Evolutionary conservation across 176 grass and related monocot genomes (phyloP).

Genomic region (Tillandsia leiboldiana): DNA sequence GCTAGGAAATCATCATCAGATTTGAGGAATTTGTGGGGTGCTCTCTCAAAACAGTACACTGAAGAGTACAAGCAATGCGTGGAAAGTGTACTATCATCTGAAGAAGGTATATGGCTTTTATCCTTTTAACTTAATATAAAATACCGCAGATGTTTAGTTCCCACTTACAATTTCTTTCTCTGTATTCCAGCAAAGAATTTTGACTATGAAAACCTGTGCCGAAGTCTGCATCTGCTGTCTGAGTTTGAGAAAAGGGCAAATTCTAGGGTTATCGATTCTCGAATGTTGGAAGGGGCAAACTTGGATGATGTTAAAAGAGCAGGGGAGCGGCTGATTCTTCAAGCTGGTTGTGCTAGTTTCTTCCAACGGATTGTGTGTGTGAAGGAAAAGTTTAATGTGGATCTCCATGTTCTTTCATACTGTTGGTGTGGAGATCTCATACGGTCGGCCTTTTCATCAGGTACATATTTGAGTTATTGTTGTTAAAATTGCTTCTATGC

Average conservation of each 20-base stretch:
- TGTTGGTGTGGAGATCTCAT: conserved; percentile 97
- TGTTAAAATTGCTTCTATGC: not conserved
- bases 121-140: not conserved
- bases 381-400: conserved; percentile 47
- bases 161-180: not conserved
- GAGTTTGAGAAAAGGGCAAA: conserved; percentile 86
- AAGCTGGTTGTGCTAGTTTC: conserved; percentile 73
- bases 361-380: conserved; percentile 56
- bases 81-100: conserved; percentile 57
- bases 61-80: conserved; percentile 90
- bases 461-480: conserved; percentile 17
- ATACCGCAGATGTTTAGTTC: not conserved
- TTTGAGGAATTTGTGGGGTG: conserved; percentile 63
- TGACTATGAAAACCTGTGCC: conserved; percentile 56
- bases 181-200: conserved; percentile 44
- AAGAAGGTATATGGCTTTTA: conserved; percentile 39
- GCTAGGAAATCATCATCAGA: conserved; percentile 40
- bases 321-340: conserved; percentile 72
- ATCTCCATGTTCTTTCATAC: conserved; percentile 94
- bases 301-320: conserved; percentile 89
- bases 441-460: conserved; percentile 82
- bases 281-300: conserved; percentile 71
- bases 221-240: conserved; percentile 59
- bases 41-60: conserved; percentile 66
- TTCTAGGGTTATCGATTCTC: conserved; percentile 77